Percentiles rank a stretch among this genome's conserved stretches.
Conservation (phyloP, 177 flowering plant genomes). For the Telopea speciosissima region DNA sequence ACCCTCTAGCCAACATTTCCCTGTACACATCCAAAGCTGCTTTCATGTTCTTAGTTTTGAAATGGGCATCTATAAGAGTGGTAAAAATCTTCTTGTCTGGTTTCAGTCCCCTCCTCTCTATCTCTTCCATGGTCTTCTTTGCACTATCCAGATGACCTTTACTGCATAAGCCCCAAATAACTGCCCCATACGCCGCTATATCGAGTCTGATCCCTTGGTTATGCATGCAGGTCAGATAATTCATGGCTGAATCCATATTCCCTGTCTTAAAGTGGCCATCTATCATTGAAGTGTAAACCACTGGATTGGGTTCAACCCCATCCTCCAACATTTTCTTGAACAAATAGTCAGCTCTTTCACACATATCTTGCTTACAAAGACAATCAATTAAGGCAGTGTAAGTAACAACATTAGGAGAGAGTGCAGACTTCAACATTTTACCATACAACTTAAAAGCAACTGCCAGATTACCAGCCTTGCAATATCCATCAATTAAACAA, state of each 20-base stretch:
- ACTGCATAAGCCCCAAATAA: constrained; percentile 32
- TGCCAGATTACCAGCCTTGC: constrained; percentile 30
- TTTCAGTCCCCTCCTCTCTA: constrained; percentile 26
- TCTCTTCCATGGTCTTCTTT: constrained; percentile 15
- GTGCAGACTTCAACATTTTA: constrained; percentile 18
- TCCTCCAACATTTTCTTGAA: constrained; percentile 25
- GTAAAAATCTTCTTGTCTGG: constrained; percentile 30
- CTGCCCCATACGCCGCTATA: constrained; percentile 29
- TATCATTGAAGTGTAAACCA: constrained; percentile 31
- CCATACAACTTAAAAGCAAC: constrained; percentile 27
- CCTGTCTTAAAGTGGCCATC: constrained; percentile 35
- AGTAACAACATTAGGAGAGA: constrained; percentile 27
- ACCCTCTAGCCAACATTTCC: constrained; percentile 23
- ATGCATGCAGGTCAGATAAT: constrained; percentile 19
- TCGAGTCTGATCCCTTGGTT: constrained; percentile 25
- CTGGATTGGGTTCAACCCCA: constrained; percentile 25
- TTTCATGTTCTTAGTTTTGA: constrained; percentile 30
- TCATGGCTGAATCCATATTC: constrained; percentile 23
- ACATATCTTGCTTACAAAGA: constrained; percentile 25
- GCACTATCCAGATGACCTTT: constrained; percentile 24
- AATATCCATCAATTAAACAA: constrained; percentile 33
- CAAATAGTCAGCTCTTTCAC: constrained; percentile 26
- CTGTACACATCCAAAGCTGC: constrained; percentile 25
- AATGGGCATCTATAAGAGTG: constrained; percentile 29
- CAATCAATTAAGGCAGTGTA: constrained; percentile 34